phyloP scores from a whole-genome alignment of 2,329 filamentous ascomycete species.

The Hysterium pulicare region DNA sequence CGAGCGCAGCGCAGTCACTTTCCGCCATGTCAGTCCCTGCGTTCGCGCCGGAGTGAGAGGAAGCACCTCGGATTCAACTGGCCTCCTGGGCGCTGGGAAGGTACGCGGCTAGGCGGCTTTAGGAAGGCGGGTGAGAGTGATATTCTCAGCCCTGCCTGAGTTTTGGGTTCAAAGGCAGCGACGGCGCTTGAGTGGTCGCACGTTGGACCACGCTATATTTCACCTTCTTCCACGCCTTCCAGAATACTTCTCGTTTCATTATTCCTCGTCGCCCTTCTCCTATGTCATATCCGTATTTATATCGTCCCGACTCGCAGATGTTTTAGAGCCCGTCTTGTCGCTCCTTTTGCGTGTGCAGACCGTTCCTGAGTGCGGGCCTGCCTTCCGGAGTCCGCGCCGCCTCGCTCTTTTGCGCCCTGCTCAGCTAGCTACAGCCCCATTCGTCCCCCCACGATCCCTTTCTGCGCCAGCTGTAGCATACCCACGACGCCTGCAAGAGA shows the following conservation, averaged over 20 bases:
- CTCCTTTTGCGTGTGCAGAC: constrained; percentile 7
- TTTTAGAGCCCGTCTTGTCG: constrained; percentile 4
- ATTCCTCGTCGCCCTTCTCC: constrained; percentile 15
- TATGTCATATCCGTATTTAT: neutral
- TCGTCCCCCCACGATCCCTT: neutral
- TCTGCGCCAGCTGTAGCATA: too few species aligned
- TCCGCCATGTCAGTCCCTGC: too few species aligned
- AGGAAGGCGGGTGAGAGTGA: constrained; percentile 8
- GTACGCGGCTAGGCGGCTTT: neutral
- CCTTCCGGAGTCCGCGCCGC: neutral
- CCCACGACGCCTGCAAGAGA: too few species aligned
- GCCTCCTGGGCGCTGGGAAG: neutral
- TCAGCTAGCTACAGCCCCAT: neutral
- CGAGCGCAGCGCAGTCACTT: too few species aligned
- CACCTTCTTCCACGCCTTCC: constrained; percentile 37
- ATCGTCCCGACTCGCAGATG: neutral
- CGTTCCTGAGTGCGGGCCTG: constrained; percentile 1
- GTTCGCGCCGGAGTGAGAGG: neutral
- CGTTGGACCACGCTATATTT: constrained; percentile 29
- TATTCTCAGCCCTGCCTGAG: constrained; percentile 36
- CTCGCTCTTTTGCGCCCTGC: neutral
- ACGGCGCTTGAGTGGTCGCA: constrained; percentile 21
- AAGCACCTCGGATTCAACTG: neutral
- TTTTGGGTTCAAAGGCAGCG: constrained; percentile 27
- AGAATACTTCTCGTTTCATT: constrained; percentile 34